phyloP scores from a whole-genome alignment of 345 rosid genomes.

The Arabis hirsuta region DNA sequence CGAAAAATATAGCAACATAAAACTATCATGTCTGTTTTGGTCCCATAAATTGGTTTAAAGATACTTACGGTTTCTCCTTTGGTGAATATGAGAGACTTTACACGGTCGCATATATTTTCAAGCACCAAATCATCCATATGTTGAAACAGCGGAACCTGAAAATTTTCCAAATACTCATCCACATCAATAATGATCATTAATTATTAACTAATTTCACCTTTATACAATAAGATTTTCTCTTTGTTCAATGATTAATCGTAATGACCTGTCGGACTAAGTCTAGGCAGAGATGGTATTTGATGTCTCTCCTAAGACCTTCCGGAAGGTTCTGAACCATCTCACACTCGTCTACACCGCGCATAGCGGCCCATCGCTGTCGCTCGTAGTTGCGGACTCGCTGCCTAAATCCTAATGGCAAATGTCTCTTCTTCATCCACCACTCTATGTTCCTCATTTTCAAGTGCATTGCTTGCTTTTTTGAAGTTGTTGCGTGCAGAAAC shows the following conservation, averaged over 20 bases:
- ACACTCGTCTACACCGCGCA: constrained; percentile 92
- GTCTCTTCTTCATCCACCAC: constrained; percentile 99
- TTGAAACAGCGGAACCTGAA: constrained; percentile 89
- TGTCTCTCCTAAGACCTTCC: constrained; percentile 93
- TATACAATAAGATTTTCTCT: background rate
- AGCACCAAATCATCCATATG: constrained; percentile 95
- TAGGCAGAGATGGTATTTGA: constrained; percentile 91
- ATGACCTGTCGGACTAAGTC: constrained; percentile 91
- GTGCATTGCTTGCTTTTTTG: constrained; percentile 97
- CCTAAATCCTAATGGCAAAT: constrained; percentile 75
- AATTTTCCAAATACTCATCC: background rate
- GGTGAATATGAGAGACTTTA: constrained; percentile 89
- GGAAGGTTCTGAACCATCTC: constrained; percentile 89
- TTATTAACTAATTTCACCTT: background rate
- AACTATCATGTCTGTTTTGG: no score
- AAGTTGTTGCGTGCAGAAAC: constrained; percentile 85
- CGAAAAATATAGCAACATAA: no score
- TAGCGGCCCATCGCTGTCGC: constrained; percentile 95
- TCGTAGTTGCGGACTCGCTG: constrained; percentile 93
- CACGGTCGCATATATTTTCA: constrained; percentile 93
- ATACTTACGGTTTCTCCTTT: constrained; percentile 89
- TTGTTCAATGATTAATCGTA: background rate
- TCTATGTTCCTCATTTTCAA: constrained; percentile 96
- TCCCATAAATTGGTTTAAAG: background rate
- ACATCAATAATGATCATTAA: constrained; percentile 1